Evolutionary conservation across 352 stramenopile genomes (phyloP), one percentile per base, ranked within the genome.

Genomic region (Pythium volutum): DNA sequence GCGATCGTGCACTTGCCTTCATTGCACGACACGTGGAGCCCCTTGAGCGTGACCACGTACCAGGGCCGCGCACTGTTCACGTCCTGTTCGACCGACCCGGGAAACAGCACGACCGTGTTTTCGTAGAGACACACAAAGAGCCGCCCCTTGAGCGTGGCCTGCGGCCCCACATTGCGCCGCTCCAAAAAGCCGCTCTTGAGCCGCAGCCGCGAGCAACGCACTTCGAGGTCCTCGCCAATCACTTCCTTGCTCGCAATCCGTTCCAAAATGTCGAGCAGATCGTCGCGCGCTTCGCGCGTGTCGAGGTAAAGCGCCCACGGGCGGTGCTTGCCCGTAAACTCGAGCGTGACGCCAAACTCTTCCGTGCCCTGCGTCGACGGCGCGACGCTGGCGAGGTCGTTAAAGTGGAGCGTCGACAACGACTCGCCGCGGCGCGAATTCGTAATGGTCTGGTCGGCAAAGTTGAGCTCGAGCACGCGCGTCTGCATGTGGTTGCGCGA

Each of bases 391-490:
- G 68, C 59, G 48, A 95, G 72, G 36, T 92, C 79, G 3, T 77
- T 82, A 50, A 95, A 95, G 54, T 87, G 74, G 29, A 91, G 70
- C 18, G 81, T 89, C 14, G 78, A 89, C 20, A 95, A 66, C 7
- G 83, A 89, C 39, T 95, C 84, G 10, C 86, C 84, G 43, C 86
- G 77, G 8, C 84, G 80, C 14, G 83, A 89, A 55, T 89, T 89
- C 9, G 75, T 89, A 59, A 95, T 82, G 0, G 82, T 91, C 57
- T 92, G 81, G 36, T 95, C 86, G 10, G 84, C 84, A 70, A 95
- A 95, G 43, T 95, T 95, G 20, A 95, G 68, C 59, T 95, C 86
- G 9, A 95, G 71, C 31, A 95, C 84, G 31, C 86, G 77, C 47
- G 86, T 95, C 58, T 92, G 86, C 57, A 95, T 73, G 41, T 87